phyloP scores from a whole-genome alignment of 2,329 filamentous ascomycete genomes.

The Fusarium drepaniforme region DNA sequence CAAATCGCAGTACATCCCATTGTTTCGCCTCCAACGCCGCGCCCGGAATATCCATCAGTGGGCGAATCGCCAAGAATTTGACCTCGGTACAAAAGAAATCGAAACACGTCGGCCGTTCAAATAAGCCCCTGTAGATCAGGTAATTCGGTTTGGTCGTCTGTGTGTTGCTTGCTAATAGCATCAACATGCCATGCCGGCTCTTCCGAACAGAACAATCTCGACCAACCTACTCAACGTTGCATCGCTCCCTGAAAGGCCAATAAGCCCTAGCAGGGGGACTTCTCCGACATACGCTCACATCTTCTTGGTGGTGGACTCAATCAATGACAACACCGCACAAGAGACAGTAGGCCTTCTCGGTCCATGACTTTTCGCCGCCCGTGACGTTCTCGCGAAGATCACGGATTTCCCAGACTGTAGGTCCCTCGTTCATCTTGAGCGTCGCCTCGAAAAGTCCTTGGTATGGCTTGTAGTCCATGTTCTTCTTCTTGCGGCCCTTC shows the following conservation, averaged over 20 bases:
- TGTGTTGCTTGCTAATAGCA: constrained; percentile 2
- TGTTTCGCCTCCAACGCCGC: constrained; percentile 44
- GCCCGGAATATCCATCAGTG: constrained; percentile 43
- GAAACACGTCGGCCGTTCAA: constrained; percentile 17
- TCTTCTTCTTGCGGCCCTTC: constrained; percentile 56
- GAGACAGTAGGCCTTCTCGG: constrained; percentile 62
- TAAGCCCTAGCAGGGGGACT: constrained; percentile 24
- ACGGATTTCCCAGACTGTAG: constrained; percentile 63
- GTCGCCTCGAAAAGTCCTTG: constrained; percentile 64
- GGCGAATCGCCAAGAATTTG: constrained; percentile 41
- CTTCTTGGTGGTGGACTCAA: constrained; percentile 40
- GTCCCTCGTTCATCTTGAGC: constrained; percentile 60
- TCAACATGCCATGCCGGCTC: constrained; percentile 6
- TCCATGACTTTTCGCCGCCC: constrained; percentile 66
- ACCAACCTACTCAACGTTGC: constrained; percentile 4
- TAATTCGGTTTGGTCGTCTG: constrained; percentile 2
- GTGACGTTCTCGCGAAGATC: constrained; percentile 62
- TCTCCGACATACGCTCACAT: constrained; percentile 1
- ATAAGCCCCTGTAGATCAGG: constrained; percentile 7
- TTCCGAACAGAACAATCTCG: constrained; percentile 1
- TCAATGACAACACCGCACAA: constrained; percentile 62
- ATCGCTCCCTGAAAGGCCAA: constrained; percentile 14
- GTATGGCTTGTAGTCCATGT: constrained; percentile 59
- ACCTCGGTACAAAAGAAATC: constrained; percentile 40
- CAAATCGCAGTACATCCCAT: constrained; percentile 34